Evolutionary conservation across 768 basidiomycete species (phyloP).

Genomic region (Hortiboletus campestris): DNA sequence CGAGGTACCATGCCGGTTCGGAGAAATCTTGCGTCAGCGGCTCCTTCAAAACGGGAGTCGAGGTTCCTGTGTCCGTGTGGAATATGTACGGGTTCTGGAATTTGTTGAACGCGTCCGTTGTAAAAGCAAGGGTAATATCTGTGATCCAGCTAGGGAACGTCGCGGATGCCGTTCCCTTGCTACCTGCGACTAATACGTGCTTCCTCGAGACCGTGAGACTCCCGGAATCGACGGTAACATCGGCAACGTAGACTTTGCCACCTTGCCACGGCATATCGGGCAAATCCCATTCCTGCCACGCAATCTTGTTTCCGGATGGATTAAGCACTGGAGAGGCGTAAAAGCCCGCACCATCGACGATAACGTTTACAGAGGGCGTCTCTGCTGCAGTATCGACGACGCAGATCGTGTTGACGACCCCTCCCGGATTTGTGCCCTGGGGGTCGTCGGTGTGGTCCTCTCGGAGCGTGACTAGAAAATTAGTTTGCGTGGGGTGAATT

Average conservation of each 20-base stretch:
- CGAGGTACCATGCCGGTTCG: conserved; percentile 17
- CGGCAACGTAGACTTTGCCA: conserved; percentile 48
- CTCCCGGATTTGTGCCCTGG: conserved; percentile 31
- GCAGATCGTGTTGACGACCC: conserved; percentile 47
- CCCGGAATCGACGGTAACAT: conserved; percentile 24
- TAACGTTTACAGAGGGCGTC: conserved; percentile 36
- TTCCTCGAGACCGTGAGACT: conserved; percentile 29
- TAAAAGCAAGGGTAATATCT: conserved; percentile 54
- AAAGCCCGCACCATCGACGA: conserved; percentile 61
- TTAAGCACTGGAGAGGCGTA: conserved; percentile 59
- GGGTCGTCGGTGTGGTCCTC: conserved; percentile 59
- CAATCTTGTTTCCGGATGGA: conserved; percentile 52
- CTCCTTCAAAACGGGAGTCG: conserved; percentile 25
- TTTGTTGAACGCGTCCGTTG: conserved; percentile 52
- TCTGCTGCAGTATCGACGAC: conserved; percentile 42
- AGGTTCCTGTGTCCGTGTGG: conserved; percentile 27
- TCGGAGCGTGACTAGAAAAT: conserved; percentile 54
- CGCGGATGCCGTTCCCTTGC: conserved; percentile 35
- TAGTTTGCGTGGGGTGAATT: conserved; percentile 48
- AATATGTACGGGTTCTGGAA: conserved; percentile 49
- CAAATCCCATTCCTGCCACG: conserved; percentile 64
- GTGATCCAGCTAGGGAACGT: conserved; percentile 39
- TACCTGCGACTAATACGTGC: conserved; percentile 45
- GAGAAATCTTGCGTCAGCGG: conserved; percentile 25
- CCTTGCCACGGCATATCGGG: conserved; percentile 72